Evolutionary conservation across 805 yeast genomes (phyloP).

Genomic region (Jamesozyma lodderae): DNA sequence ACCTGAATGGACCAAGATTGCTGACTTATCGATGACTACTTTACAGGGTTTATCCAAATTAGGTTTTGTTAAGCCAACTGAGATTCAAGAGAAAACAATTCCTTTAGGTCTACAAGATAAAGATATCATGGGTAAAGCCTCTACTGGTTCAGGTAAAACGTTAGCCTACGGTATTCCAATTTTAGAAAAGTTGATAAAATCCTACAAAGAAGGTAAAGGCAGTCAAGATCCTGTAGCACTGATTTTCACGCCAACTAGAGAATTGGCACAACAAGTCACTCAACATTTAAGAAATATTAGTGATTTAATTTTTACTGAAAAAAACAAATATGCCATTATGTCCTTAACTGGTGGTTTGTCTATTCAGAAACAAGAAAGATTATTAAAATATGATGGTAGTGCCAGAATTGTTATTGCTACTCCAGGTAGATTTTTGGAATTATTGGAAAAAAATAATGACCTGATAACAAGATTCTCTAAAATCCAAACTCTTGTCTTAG

Average conservation of each 20-base stretch:
- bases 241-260: conserved; percentile 92
- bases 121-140: conserved; percentile 91
- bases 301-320: conserved; percentile 29
- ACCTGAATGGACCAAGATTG: conserved; percentile 49
- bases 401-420: conserved; percentile 79
- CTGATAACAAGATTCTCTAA: conserved; percentile 35
- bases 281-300: conserved; percentile 56
- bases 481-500: conserved; percentile 56
- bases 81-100: conserved; percentile 67
- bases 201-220: conserved; percentile 11
- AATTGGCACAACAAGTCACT: conserved; percentile 87
- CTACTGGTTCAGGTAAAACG: conserved; percentile 97
- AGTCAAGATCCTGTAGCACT: conserved; percentile 54
- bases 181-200: conserved; percentile 46
- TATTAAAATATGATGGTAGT: conserved; percentile 58
- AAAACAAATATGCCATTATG: conserved; percentile 52
- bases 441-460: conserved; percentile 51
- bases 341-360: conserved; percentile 92
- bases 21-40: conserved; percentile 43
- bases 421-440: conserved; percentile 85
- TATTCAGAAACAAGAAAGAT: conserved; percentile 84
- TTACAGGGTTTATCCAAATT: conserved; percentile 52
- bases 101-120: conserved; percentile 64
- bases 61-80: conserved; percentile 66
- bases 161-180: conserved; percentile 92